Base-by-base conservation (phyloP, 1,139 yeast genomes). In the Meyerozyma smithsonii region DNA sequence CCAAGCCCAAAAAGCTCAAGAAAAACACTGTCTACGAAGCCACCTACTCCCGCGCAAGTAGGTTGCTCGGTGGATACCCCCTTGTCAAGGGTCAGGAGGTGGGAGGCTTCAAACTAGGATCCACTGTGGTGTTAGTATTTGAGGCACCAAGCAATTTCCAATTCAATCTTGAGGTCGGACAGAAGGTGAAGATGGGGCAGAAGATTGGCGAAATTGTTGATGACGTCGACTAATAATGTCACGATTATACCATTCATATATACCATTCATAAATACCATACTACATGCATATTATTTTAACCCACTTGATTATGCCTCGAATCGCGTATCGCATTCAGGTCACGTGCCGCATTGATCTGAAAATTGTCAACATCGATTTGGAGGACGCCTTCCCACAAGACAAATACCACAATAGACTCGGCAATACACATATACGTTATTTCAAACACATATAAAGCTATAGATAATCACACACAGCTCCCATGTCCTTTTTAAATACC, bases 91-190 rank as follows among this genome's bases (percentile, higher is more conserved):
- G 98, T 32, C 88, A 88, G 56, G 96, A 94, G 62, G 85, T 94
- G 74, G 99, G 99, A 36, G 98, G 98, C 0, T 94, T 94, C 63
- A 87, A 86, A 67, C 72, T 94, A 40, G 99, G 99, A 0, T 84
- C 95, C 28, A 94, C 99, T 0, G 95, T 94, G 21, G 98, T 94
- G 14, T 72, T 94, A 46, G 94, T 94, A 24, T 94, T 94, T 64
- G 98, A 94, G 62, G 98, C 97, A 1, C 98, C 98, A 28, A 73
- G 72, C 41, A 69, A 69, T 47, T 94, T 90, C 62, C 64, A 77
- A 56, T 94, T 90, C 56, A 64, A 75, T 35, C 74, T 90, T 40
- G 67, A 75, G 41, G 72, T 76, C 12, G 95, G 95, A 16, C 84
- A 88, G 49, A 76, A 72, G 49, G 92, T 94, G 35, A 79, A 81